Base-by-base conservation (phyloP, 1,284 basidiomycete genomes). In the Ceratobasidium sp. region DNA sequence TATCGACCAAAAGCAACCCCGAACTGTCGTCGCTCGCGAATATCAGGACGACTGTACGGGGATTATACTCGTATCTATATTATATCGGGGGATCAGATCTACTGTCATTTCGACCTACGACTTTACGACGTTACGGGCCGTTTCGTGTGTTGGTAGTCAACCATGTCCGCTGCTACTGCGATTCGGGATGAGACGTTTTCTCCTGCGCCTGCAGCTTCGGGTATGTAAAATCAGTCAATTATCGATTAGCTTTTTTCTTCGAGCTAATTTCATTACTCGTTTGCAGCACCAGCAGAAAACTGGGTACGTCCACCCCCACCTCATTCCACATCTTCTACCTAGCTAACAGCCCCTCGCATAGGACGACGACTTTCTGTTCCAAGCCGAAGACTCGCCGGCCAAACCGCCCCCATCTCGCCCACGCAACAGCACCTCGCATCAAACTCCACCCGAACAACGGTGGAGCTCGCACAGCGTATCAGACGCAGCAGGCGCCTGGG, bases 281-380 rank as follows among this genome's bases (percentile, higher is more conserved):
- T 45, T 13, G 28, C 35, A 49, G 60, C 58, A 51, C 65, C 65
- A 33, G 60, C 71, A 17, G 71, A 74, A 45, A 74, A 74, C 58
- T 74, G 71, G 71, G 71, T 74, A 28, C 11, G 71, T 63, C 45
- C 23, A 33, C 10, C 26, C n/a, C 10, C 6, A 31, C 5, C 13
- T 64, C 20, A 23, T 49, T 66, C 13, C n/a, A n/a, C n/a, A n/a
- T n/a, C n/a, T 13, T 33, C 13, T 6, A 10, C 47, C 33, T 26
- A 13, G 60, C 71, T 74, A 37, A 74, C 60, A 47, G 13, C 20
- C 7, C 3, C 60, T 15, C 13, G 2, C n/a, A 39, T 49, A 74
- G 71, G 71, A 74, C 60, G 71, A 74, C 28, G 71, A 74, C 49
- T 74, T 74, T 39, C n/a, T 74, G n/a, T 74, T 74, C 54, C 71